A percentile compares a stretch with the other conserved stretches of the same genome.
Evolutionary conservation across 2,329 filamentous ascomycete genomes (phyloP).

Genomic region (Coniochaeta prunicola): DNA sequence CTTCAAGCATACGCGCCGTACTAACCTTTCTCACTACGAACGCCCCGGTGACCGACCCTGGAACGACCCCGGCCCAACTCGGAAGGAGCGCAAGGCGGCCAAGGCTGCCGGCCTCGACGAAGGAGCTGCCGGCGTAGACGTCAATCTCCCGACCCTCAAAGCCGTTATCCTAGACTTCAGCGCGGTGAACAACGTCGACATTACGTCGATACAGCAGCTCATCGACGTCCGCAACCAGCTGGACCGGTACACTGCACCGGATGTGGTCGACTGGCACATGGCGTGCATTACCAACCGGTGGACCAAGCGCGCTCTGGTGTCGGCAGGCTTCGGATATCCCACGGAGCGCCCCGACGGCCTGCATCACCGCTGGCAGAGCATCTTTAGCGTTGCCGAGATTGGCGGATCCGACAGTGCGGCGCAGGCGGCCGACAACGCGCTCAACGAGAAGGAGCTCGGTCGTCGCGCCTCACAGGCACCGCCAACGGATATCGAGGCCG

Average conservation of each 20-base stretch:
- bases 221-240: slow-evolving; percentile 95
- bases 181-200: slow-evolving; percentile 87
- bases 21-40: slow-evolving; percentile 59
- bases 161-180: slow-evolving; percentile 94
- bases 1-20: slow-evolving; percentile 66
- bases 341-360: slow-evolving; percentile 42
- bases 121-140: slow-evolving; percentile 10
- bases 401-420: slow-evolving; percentile 63
- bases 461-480: slow-evolving; percentile 7
- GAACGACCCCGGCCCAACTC: slow-evolving; percentile 82
- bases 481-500: slow-evolving; percentile 16
- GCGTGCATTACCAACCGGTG: slow-evolving; percentile 90
- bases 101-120: slow-evolving; percentile 11
- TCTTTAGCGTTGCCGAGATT: slow-evolving; percentile 88
- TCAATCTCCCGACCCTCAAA: slow-evolving; percentile 23
- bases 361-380: slow-evolving; percentile 77
- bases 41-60: slow-evolving; percentile 76
- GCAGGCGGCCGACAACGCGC: slow-evolving; percentile 55
- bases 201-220: slow-evolving; percentile 84
- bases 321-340: slow-evolving; percentile 84
- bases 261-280: slow-evolving; percentile 89
- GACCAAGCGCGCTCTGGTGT: slow-evolving; percentile 84
- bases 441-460: slow-evolving; percentile 45
- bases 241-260: slow-evolving; percentile 73
- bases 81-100: slow-evolving; percentile 22